Evolutionary conservation across 495 filamentous ascomycete species (phyloP).

Genomic region (Penicillium angulare): DNA sequence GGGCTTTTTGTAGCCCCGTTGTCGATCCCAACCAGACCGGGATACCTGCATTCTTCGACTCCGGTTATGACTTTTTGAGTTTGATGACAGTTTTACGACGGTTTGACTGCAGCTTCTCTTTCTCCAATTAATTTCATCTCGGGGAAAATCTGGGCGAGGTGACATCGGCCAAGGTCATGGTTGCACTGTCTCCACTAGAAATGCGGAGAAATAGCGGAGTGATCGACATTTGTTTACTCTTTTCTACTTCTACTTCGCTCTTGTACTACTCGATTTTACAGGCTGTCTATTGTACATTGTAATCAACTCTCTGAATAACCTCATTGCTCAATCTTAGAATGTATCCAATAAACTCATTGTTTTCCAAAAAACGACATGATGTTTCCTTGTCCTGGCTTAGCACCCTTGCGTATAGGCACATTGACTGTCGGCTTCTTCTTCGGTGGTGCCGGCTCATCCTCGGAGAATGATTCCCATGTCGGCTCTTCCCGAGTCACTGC

Average conservation of each 20-base stretch:
- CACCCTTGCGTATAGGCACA: constrained; percentile 56
- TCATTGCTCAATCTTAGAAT: too few species aligned
- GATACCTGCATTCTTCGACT: constrained; percentile 18
- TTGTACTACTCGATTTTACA: background rate
- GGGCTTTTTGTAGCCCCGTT: constrained; percentile 3
- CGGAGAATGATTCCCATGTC: constrained; percentile 93
- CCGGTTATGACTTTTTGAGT: background rate
- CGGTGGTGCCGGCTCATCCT: constrained; percentile 72
- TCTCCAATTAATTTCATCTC: background rate
- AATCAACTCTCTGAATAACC: background rate
- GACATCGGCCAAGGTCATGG: constrained; percentile 21
- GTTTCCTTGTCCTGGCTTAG: constrained; percentile 71
- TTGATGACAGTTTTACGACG: too few species aligned
- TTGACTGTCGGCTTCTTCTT: constrained; percentile 58
- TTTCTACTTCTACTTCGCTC: background rate
- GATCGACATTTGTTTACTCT: constrained; percentile 20
- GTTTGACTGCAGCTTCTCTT: too few species aligned
- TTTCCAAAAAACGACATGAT: constrained; percentile 96
- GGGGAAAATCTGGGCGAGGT: constrained; percentile 19
- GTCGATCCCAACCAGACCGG: constrained; percentile 24
- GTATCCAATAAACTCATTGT: constrained; percentile 55
- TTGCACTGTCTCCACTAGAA: constrained; percentile 21
- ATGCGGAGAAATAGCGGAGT: constrained; percentile 22
- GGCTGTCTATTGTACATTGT: background rate
- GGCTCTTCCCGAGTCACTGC: constrained; percentile 88